A percentile compares a stretch with the other conserved stretches of the same genome.
phyloP scores from a whole-genome alignment of 2,329 filamentous ascomycete genomes.

The Amauroascus verrucosus region DNA sequence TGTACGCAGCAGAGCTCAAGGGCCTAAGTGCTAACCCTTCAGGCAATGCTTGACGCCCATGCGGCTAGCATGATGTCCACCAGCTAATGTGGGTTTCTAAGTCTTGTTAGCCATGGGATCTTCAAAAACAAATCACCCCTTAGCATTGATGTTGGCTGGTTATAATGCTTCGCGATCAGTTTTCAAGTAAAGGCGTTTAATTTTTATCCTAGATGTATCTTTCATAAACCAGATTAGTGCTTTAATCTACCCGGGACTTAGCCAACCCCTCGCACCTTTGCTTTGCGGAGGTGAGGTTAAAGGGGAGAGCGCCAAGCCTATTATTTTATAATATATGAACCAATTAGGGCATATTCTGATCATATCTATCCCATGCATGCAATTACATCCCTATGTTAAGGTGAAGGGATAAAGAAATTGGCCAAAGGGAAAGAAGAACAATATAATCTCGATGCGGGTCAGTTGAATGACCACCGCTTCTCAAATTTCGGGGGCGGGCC shows the following conservation, averaged over 20 bases:
- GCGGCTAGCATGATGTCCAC: background rate
- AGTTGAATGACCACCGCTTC: background rate
- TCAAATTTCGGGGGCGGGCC: background rate
- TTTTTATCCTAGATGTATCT: too few relatives aligned
- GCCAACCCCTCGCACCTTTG: background rate
- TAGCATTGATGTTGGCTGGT: too few relatives aligned
- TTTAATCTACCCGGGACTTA: background rate
- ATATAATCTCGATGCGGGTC: background rate
- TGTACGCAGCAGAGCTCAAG: slow-evolving; percentile 24
- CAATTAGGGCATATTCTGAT: background rate
- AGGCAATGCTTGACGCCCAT: slow-evolving; percentile 15
- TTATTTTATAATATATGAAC: background rate
- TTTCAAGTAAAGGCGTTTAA: too few relatives aligned
- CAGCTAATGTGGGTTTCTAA: too few relatives aligned
- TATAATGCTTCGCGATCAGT: too few relatives aligned
- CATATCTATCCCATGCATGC: background rate
- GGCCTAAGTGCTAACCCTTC: slow-evolving; percentile 22
- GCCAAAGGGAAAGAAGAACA: background rate
- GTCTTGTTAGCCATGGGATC: too few relatives aligned
- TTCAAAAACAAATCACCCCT: too few relatives aligned
- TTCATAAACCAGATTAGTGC: too few relatives aligned
- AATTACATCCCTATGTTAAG: background rate
- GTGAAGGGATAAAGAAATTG: background rate
- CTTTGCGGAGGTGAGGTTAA: background rate
- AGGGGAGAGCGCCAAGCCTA: background rate